These are phyloP conservation scores for Penicillium paradoxum DNA, from an alignment of 495 filamentous ascomycete species.

Conservation along the genomic window DNA sequence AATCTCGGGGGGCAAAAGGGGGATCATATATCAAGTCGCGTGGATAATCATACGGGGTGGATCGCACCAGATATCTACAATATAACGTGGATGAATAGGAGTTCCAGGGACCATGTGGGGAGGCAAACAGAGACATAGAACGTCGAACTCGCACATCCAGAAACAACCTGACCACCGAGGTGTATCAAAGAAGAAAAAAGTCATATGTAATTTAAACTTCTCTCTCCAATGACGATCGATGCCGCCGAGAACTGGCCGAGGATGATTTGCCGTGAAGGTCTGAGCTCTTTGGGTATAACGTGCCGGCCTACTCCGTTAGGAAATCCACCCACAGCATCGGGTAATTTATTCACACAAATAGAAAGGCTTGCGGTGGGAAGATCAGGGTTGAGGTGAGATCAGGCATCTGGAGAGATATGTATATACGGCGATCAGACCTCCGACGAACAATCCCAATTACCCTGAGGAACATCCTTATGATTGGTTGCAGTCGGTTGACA, in stretches of 20 bases:
- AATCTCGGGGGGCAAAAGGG: constrained; percentile 1
- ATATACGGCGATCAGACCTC: constrained; percentile 9
- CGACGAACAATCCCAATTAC: not conserved
- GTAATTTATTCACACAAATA: not conserved
- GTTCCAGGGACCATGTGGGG: too few species aligned
- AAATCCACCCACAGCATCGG: not conserved
- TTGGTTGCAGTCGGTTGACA: too few species aligned
- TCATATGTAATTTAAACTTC: constrained; percentile 22
- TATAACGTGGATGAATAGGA: too few species aligned
- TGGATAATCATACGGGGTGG: too few species aligned
- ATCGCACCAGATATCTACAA: too few species aligned
- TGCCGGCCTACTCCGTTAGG: constrained; percentile 11
- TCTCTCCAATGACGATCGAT: constrained; percentile 28
- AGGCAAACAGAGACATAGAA: too few species aligned
- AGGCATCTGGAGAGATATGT: too few species aligned
- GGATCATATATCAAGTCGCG: not conserved
- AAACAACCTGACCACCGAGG: too few species aligned
- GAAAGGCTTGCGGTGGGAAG: too few species aligned
- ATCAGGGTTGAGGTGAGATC: too few species aligned
- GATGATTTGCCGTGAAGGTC: constrained; percentile 23
- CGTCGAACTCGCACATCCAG: too few species aligned
- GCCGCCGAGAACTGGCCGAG: constrained; percentile 23
- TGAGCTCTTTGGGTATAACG: constrained; percentile 20
- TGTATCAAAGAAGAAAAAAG: not conserved
- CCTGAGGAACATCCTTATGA: not conserved